Evolutionary conservation across 2,329 filamentous ascomycete species (phyloP), one percentile per base, ranked within the genome.

Genomic region (Aspergillus fischeri): DNA sequence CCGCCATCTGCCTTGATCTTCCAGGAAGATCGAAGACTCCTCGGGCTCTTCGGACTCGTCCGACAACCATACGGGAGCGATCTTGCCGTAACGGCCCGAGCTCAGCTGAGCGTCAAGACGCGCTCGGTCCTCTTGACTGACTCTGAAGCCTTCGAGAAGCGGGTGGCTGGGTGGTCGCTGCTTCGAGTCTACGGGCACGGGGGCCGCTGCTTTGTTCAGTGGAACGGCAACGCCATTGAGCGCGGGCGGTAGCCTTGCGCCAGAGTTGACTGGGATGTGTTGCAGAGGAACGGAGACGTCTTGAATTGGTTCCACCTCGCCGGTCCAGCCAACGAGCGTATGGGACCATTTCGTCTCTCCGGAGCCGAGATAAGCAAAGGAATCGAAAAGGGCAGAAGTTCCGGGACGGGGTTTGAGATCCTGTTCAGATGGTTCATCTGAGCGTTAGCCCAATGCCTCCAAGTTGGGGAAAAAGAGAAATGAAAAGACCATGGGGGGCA

Each of bases 271-370:
- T 3, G 67, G 61, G 32, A 70, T 63, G 29, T 67, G 69, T 53
- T 74, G 70, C n/a, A 71, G 57, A 21, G 69, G 69, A 7, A 53
- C 27, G 54, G 65, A 67, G 20, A 60, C 54, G 24, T 70, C 65
- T 6, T 67, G 54, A 14, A 70, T 63, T n/a, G 73, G 77, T 56
- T 87, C 84, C 58, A 93, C 88, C 73, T 97, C 93, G 57, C 93
- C 93, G 3, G 93, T 96, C 93, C 93, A 97, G 49, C 91, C 92
- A 53, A 97, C 90, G 5, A 97, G 83, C 0, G 88, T 94, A 77
- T 97, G 93, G 67, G 92, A 91, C 92, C 92, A 97, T 21, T 88
- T 86, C 2, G 88, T 87, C 47, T 89, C 83, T 55, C 88, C 81
- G n/a, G 92, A 95, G 3, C 92, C 90, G 48, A 97, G 85, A 75